phyloP scores from a whole-genome alignment of 495 filamentous ascomycete species.

The Daldinia loculata region DNA sequence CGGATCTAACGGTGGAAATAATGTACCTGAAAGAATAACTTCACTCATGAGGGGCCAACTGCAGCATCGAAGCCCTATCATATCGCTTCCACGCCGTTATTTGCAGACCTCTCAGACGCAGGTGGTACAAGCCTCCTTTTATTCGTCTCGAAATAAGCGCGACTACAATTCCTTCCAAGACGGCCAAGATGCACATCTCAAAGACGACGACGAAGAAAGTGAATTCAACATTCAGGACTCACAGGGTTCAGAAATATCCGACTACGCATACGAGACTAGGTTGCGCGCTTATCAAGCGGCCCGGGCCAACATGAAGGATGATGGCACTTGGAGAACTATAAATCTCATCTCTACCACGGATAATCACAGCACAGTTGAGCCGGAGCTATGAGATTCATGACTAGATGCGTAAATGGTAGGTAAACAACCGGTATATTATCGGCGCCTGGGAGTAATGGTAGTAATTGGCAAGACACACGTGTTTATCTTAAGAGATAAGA shows the following conservation, averaged over 20 bases:
- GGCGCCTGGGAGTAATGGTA: slow-evolving; percentile 11
- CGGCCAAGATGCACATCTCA: background rate
- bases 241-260: slow-evolving; percentile 44
- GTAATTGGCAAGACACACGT: background rate
- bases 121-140: background rate
- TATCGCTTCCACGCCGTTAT: background rate
- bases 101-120: background rate
- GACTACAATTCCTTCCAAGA: slow-evolving; percentile 17
- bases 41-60: background rate
- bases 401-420: background rate
- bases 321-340: slow-evolving; percentile 32
- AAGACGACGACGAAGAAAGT: slow-evolving; percentile 14
- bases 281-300: slow-evolving; percentile 44
- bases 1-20: background rate
- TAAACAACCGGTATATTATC: background rate
- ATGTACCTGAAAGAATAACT: background rate
- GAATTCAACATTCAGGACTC: slow-evolving; percentile 35
- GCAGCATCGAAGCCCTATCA: background rate
- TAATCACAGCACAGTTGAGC: slow-evolving; percentile 48
- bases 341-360: slow-evolving; percentile 51
- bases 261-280: slow-evolving; percentile 44
- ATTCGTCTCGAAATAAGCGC: background rate
- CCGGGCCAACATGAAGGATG: slow-evolving; percentile 40
- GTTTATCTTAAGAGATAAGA: slow-evolving; percentile 1
- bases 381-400: slow-evolving; percentile 40